phyloP scores from a whole-genome alignment of 805 yeast species.

The Tetrapisispora phaffii region DNA sequence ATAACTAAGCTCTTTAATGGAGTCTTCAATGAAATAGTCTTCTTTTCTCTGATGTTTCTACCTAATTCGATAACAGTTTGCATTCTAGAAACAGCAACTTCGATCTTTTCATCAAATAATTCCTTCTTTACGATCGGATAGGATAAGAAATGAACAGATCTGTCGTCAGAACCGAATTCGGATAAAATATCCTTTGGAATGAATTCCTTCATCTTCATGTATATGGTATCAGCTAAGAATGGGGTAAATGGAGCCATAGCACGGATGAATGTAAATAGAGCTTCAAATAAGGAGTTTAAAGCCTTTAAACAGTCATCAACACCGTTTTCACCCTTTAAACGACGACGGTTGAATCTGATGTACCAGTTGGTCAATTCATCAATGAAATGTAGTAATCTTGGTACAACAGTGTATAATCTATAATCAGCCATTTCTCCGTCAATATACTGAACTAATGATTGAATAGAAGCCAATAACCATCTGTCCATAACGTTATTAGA shows the following conservation, averaged over 20 bases:
- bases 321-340: conserved; percentile 92
- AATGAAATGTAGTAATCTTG: conserved; percentile 75
- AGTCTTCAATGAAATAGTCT: conserved; percentile 83
- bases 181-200: conserved; percentile 52
- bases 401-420: conserved; percentile 92
- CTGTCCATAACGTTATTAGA: conserved; percentile 92
- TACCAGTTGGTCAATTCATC: conserved; percentile 98
- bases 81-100: conserved; percentile 87
- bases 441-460: conserved; percentile 76
- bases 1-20: conserved; percentile 86
- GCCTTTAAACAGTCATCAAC: conserved; percentile 76
- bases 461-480: conserved; percentile 95
- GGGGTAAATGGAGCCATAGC: conserved; percentile 99
- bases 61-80: conserved; percentile 94
- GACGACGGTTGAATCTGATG: conserved; percentile 94
- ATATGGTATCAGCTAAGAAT: conserved; percentile 82
- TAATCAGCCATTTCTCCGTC: conserved; percentile 85
- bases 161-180: conserved; percentile 44
- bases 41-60: conserved; percentile 93
- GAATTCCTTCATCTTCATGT: conserved; percentile 57
- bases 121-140: conserved; percentile 80
- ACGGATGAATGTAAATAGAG: conserved; percentile 75
- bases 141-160: conserved; percentile 89
- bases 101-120: conserved; percentile 72
- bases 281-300: conserved; percentile 84